Conservation (phyloP, 1,139 yeast genomes). For the Pichia sp. region DNA sequence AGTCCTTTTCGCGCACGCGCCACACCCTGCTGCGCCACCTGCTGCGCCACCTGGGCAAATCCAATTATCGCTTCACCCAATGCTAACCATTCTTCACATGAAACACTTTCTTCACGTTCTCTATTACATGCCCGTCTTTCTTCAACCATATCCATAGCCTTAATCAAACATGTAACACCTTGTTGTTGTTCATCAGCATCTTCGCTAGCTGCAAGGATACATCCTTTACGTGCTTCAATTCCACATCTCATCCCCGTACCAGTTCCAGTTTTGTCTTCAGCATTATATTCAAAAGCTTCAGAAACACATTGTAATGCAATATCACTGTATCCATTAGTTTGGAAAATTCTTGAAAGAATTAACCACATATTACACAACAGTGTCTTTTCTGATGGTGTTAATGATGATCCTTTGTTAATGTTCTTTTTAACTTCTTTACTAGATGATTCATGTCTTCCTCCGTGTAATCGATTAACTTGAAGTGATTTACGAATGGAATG, state of each 20-base stretch:
- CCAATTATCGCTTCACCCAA: too few species aligned
- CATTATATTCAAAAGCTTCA: conserved; percentile 42
- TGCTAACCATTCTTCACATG: too few species aligned
- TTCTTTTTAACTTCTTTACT: neutral
- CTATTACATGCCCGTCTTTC: too few species aligned
- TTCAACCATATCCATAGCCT: conserved; percentile 4
- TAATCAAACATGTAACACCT: neutral
- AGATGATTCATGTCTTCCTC: neutral
- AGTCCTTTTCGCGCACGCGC: too few species aligned
- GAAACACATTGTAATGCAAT: conserved; percentile 70
- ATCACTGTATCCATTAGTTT: conserved; percentile 45
- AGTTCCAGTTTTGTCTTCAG: neutral
- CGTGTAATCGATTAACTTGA: too few species aligned
- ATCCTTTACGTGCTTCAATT: conserved; percentile 5
- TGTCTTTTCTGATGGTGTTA: conserved; percentile 33
- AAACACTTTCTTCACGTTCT: too few species aligned
- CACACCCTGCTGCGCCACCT: too few species aligned
- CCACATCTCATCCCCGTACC: neutral
- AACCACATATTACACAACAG: conserved; percentile 48
- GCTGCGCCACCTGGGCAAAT: too few species aligned
- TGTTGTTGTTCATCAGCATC: neutral
- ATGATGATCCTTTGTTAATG: conserved; percentile 1
- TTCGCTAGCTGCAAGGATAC: too few species aligned
- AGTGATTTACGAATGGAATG: too few species aligned
- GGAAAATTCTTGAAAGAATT: conserved; percentile 63